phyloP scores from a whole-genome alignment of 495 filamentous ascomycete species.

The Umbilicaria muhlenbergii region DNA sequence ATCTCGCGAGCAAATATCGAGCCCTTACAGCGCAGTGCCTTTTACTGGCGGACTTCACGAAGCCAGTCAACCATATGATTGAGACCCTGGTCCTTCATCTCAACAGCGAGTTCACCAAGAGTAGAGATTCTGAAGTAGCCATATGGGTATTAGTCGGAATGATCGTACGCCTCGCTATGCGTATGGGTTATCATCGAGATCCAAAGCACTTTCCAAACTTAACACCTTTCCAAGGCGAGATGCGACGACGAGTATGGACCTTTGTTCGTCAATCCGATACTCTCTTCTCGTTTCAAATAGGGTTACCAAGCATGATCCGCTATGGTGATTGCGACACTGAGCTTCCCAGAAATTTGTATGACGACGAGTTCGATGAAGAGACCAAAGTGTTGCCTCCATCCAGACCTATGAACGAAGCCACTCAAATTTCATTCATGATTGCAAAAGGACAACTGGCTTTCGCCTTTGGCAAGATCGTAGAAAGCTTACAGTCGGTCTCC shows the following conservation, averaged over 20 bases:
- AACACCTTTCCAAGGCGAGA: constrained; percentile 77
- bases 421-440: constrained; percentile 80
- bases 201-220: constrained; percentile 70
- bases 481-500: constrained; percentile 25
- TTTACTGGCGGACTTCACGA: constrained; percentile 76
- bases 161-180: constrained; percentile 72
- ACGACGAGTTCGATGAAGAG: constrained; percentile 80
- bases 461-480: constrained; percentile 43
- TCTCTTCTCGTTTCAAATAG: constrained; percentile 80
- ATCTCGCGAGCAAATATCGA: constrained; percentile 68
- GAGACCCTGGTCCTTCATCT: constrained; percentile 79
- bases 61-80: constrained; percentile 70
- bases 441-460: constrained; percentile 53
- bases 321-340: constrained; percentile 70
- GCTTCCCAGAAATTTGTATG: constrained; percentile 77
- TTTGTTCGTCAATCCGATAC: constrained; percentile 70
- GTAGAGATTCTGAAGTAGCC: constrained; percentile 64
- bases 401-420: constrained; percentile 59
- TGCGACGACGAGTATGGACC: constrained; percentile 79
- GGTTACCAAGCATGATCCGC: constrained; percentile 79
- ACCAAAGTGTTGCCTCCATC: constrained; percentile 62
- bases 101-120: constrained; percentile 62
- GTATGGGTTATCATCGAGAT: constrained; percentile 94
- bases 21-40: constrained; percentile 76
- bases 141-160: constrained; percentile 71